Percentiles rank a stretch among this genome's conserved stretches.
Conservation (phyloP, 257 asterid species). For the Salvia miltiorrhiza region DNA sequence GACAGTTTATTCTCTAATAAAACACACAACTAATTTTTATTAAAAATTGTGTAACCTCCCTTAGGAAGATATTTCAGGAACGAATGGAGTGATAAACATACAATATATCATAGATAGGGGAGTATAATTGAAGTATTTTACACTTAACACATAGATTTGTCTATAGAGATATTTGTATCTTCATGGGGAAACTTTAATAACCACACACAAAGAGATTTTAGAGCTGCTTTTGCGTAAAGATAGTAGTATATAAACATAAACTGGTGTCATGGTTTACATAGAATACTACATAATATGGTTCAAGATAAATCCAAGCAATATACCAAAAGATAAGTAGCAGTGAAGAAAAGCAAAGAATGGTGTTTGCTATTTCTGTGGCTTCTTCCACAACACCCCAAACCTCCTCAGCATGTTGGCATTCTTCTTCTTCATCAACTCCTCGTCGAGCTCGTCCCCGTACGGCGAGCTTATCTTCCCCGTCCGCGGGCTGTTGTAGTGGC, state of each 20-base stretch:
- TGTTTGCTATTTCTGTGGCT: constrained; percentile 49
- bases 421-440: constrained; percentile 45
- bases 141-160: too few species aligned
- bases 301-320: not conserved
- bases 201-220: too few species aligned
- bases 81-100: too few species aligned
- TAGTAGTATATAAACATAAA: not conserved
- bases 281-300: not conserved
- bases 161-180: too few species aligned
- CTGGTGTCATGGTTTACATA: not conserved
- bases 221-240: not conserved
- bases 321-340: not conserved
- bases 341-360: too few species aligned
- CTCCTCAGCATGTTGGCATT: constrained; percentile 67
- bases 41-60: too few species aligned
- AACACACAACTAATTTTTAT: too few species aligned
- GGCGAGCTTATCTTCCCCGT: constrained; percentile 47
- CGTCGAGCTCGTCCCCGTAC: constrained; percentile 43
- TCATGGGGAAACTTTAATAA: too few species aligned
- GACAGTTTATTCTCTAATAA: too few species aligned
- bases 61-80: too few species aligned
- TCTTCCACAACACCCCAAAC: constrained; percentile 81
- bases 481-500: constrained; percentile 47
- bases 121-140: too few species aligned
- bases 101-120: too few species aligned